Evolutionary conservation across 768 basidiomycete species (phyloP).

Genomic region (Heimioporus sp.): DNA sequence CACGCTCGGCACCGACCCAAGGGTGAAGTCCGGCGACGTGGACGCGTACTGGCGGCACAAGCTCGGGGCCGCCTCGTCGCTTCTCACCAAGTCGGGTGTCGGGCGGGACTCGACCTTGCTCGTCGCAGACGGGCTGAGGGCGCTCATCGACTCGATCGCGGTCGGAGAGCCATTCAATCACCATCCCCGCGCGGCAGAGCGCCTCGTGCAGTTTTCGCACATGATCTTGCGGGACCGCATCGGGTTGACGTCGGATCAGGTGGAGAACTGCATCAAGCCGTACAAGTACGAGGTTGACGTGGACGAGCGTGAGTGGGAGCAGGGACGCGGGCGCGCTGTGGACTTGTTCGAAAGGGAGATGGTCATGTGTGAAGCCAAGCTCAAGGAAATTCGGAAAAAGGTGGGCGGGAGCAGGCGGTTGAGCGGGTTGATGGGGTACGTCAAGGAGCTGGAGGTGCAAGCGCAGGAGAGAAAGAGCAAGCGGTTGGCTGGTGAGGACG

Average conservation of each 20-base stretch:
- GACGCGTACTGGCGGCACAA: conserved; percentile 97
- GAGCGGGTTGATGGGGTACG: conserved; percentile 73
- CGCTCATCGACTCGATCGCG: conserved; percentile 88
- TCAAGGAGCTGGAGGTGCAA: conserved; percentile 76
- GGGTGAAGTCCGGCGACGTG: conserved; percentile 68
- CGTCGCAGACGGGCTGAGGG: conserved; percentile 89
- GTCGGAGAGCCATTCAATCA: conserved; percentile 86
- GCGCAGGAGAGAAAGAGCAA: conserved; percentile 61
- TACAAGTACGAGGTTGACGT: conserved; percentile 99
- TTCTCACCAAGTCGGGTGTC: conserved; percentile 94
- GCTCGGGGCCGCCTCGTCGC: conserved; percentile 87
- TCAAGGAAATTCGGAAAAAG: conserved; percentile 82
- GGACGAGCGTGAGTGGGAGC: conserved; percentile 89
- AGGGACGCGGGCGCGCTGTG: conserved; percentile 71
- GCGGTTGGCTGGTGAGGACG: conserved; percentile 41
- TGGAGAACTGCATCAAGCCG: conserved; percentile 99
- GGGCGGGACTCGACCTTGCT: conserved; percentile 92
- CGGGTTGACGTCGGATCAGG: conserved; percentile 94
- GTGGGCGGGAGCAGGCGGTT: conserved; percentile 87
- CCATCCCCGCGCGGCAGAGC: conserved; percentile 87
- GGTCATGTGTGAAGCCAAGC: conserved; percentile 77
- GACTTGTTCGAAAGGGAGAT: conserved; percentile 85
- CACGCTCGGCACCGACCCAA: conserved; percentile 64
- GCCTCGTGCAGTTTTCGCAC: conserved; percentile 90
- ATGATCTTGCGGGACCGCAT: conserved; percentile 91